Base-by-base conservation (phyloP, 2,329 filamentous ascomycete species). In the Stenocarpella maydis region DNA sequence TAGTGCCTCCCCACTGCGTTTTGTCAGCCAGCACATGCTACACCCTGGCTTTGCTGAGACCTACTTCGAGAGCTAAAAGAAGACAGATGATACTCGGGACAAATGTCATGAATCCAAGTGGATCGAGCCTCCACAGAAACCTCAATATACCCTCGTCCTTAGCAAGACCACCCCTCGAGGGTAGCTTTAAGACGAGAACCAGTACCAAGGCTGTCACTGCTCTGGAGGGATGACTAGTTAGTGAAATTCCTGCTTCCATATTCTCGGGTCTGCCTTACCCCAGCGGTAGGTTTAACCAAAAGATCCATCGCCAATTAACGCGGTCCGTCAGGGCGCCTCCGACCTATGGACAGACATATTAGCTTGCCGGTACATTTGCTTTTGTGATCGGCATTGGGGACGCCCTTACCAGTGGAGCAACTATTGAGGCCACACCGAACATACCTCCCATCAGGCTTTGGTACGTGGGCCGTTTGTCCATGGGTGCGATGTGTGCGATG, bases 11-110 rank as follows among this genome's bases (percentile, higher is more conserved):
- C 82, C 82, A 85, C 71, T 85, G 80, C 3, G 1, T 8, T 17
- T 4, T 3, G 17, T 53, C n/a, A 34, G 24, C 14, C 1, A 10
- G 4, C 5, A 21, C 43, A 1, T 8, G 8, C 7, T 52, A n/a
- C 8, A 10, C 1, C 31, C 9, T 53, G 10, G 7, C 3, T 34
- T 34, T 14, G 28, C 9, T 15, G 17, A 43, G 45, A 67, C 80
- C 79, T 81, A 81, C 84, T 67, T 83, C 80, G 14, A 86, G 76
- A 6, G 84, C 84, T 8, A 87, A 75, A 1, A 86, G 74, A 17
- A 85, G 78, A 70, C 80, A 84, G 63, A 84, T 76, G 31, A 84
- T 81, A 28, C 79, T 73, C 2, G 76, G 74, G 72, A 77, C 76
- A 47, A 77, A 77, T 4, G 76, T 74, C 3, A 69, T 31, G 3